phyloP scores from a whole-genome alignment of 148 eudicot species.

The Nepenthes gracilis region DNA sequence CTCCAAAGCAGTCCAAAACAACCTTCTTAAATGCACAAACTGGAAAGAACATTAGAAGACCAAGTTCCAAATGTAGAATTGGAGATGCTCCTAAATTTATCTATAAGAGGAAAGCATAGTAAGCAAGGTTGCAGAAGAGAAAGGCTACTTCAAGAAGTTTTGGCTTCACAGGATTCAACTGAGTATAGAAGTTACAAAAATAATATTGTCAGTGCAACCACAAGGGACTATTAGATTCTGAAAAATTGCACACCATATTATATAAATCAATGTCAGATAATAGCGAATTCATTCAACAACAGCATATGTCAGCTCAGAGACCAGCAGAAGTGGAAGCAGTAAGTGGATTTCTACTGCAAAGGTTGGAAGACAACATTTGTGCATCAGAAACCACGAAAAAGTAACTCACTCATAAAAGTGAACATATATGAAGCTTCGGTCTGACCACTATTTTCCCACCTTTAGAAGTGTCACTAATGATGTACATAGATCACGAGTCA shows the following conservation, averaged over 20 bases:
- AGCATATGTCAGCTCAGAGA: conserved; percentile 25
- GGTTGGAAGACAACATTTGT: conserved; percentile 35
- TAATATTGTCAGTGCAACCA: not conserved
- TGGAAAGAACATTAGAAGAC: too few species aligned
- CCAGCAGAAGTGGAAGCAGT: conserved; percentile 33
- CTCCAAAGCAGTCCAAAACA: too few species aligned
- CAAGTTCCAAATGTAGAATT: too few species aligned
- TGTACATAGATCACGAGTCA: conserved; percentile 8
- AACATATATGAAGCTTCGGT: conserved; percentile 9
- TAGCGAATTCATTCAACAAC: conserved; percentile 20
- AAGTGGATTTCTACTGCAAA: conserved; percentile 19
- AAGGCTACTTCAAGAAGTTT: too few species aligned
- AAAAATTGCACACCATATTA: conserved; percentile 4
- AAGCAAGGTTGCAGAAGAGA: too few species aligned
- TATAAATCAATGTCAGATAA: conserved; percentile 23
- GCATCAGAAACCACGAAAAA: conserved; percentile 30
- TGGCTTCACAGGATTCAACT: too few species aligned
- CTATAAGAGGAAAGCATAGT: too few species aligned
- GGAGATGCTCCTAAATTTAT: too few species aligned
- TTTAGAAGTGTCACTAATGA: conserved; percentile 11
- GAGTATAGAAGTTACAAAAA: not conserved
- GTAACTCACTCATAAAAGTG: conserved; percentile 4
- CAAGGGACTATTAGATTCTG: not conserved
- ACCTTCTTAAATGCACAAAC: too few species aligned
- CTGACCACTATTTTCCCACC: conserved; percentile 31